phyloP scores from a whole-genome alignment of 208 protist species.

The Leptomonas seymouri region DNA sequence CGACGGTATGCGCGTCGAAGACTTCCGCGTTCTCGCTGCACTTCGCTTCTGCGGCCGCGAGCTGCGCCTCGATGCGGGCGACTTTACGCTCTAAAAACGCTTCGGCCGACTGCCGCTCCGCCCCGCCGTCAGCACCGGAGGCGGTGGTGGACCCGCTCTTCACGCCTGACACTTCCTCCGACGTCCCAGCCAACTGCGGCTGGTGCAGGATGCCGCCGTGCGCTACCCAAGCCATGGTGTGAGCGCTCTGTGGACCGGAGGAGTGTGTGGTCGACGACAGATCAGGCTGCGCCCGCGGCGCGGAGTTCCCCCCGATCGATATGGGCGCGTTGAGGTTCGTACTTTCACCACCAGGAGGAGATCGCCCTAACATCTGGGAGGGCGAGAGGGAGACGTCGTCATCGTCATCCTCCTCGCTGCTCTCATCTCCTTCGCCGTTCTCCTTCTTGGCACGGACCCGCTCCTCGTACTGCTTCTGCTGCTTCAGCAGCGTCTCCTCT shows the following conservation, averaged over 20 bases:
- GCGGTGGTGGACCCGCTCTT: no score
- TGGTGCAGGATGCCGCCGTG: neutral
- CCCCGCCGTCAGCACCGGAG: no score
- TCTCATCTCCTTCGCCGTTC: neutral
- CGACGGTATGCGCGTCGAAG: conserved; percentile 31
- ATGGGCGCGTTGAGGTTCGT: neutral
- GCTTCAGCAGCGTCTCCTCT: conserved; percentile 34
- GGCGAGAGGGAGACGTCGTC: neutral
- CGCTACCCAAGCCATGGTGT: neutral
- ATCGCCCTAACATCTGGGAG: neutral
- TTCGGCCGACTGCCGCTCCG: neutral
- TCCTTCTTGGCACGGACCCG: conserved; percentile 3
- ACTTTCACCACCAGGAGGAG: neutral
- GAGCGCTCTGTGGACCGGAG: conserved; percentile 6
- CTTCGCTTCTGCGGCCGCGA: conserved; percentile 30
- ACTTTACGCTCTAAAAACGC: conserved; percentile 22
- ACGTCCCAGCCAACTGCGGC: neutral
- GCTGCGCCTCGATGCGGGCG: conserved; percentile 37
- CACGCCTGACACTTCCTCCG: neutral
- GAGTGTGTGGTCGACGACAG: conserved; percentile 16
- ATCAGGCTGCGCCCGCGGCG: conserved; percentile 12
- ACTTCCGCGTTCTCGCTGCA: conserved; percentile 21
- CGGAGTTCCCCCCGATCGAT: conserved; percentile 4
- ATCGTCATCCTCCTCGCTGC: conserved; percentile 9
- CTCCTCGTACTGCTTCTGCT: conserved; percentile 20